These are phyloP conservation scores for Citrus reticulata DNA, from an alignment of 345 rosid species.

Conservation along the genomic window DNA sequence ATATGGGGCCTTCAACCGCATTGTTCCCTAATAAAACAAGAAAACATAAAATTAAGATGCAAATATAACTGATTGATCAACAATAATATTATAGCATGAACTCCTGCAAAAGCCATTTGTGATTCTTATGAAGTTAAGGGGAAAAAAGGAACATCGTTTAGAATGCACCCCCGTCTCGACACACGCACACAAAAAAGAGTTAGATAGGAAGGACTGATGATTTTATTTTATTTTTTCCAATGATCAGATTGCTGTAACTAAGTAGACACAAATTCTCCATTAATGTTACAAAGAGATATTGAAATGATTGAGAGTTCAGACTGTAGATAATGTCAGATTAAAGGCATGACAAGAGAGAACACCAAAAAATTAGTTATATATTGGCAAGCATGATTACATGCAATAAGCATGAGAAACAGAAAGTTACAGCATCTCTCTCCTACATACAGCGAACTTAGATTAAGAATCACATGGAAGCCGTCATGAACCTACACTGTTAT, in stretches of 20 bases:
- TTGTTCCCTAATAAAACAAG: not conserved
- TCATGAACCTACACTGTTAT: not conserved
- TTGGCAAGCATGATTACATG: not conserved
- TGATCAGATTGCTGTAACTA: no score
- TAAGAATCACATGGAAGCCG: not conserved
- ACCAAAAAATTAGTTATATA: no score
- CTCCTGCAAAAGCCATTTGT: not conserved
- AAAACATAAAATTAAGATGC: not conserved
- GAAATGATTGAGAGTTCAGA: no score
- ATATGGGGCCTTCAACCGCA: not conserved
- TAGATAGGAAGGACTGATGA: no score
- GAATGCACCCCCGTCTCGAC: no score
- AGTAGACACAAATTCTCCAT: no score
- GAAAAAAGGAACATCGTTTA: not conserved
- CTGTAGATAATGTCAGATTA: no score
- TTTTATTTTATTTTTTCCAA: no score
- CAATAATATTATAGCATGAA: not conserved
- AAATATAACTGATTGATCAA: not conserved
- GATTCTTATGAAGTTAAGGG: not conserved
- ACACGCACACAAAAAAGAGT: not conserved
- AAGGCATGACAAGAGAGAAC: no score
- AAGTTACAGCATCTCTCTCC: no score
- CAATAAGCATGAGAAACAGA: not conserved
- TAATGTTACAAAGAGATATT: no score
- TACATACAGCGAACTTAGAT: no score